These are phyloP conservation scores for Fusarium paranaense DNA, from an alignment of 2,329 filamentous ascomycete species.

Conservation along the genomic window DNA sequence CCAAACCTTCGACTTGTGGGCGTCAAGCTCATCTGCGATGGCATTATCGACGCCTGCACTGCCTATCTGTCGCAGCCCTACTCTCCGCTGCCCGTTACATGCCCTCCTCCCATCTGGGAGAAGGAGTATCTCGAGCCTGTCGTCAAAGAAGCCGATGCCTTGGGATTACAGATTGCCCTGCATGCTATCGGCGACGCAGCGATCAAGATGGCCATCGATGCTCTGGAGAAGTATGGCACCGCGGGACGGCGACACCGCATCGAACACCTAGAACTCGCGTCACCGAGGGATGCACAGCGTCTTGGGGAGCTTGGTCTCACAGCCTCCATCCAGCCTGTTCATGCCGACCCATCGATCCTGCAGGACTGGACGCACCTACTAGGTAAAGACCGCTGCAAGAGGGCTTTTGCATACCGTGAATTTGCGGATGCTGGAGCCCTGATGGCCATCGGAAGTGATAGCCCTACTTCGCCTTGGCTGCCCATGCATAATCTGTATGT, in stretches of 20 bases:
- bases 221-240: slow-evolving; percentile 53
- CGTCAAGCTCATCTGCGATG: slow-evolving; percentile 72
- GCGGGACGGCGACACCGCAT: slow-evolving; percentile 66
- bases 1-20: slow-evolving; percentile 63
- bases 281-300: slow-evolving; percentile 62
- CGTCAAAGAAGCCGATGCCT: slow-evolving; percentile 61
- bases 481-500: slow-evolving; percentile 65
- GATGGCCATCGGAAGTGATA: slow-evolving; percentile 65
- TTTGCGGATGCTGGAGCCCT: slow-evolving; percentile 63
- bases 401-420: slow-evolving; percentile 70
- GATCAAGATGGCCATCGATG: slow-evolving; percentile 64
- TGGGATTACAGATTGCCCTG: slow-evolving; percentile 68
- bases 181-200: slow-evolving; percentile 72
- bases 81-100: slow-evolving; percentile 48
- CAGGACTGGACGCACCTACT: slow-evolving; percentile 67
- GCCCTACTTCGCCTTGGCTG: slow-evolving; percentile 64
- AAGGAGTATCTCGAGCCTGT: slow-evolving; percentile 62
- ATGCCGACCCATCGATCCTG: slow-evolving; percentile 67
- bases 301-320: slow-evolving; percentile 67
- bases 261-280: slow-evolving; percentile 70
- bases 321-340: slow-evolving; percentile 65
- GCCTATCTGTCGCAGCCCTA: slow-evolving; percentile 68
- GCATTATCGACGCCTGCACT: slow-evolving; percentile 72
- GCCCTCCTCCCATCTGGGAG: slow-evolving; percentile 63
- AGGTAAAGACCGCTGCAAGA: slow-evolving; percentile 61